Conservation (phyloP, 345 rosid genomes). For the Boechera stricta region DNA sequence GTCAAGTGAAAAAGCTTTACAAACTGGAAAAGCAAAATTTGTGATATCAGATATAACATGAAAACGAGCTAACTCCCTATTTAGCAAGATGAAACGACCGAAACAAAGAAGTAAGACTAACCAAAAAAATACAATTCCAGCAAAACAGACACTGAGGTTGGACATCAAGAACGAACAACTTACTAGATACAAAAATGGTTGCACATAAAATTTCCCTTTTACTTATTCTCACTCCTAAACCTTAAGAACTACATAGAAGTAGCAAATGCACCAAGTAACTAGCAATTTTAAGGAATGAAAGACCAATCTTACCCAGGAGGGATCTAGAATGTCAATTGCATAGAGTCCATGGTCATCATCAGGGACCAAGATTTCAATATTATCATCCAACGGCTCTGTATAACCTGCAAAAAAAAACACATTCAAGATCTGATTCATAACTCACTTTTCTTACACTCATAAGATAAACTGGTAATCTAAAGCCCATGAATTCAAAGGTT, state of each 20-base stretch:
- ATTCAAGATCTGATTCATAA: conserved; percentile 24
- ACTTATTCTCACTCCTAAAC: background rate
- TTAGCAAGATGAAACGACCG: background rate
- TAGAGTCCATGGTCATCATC: conserved; percentile 87
- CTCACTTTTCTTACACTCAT: background rate
- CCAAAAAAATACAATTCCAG: background rate
- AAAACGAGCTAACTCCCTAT: background rate
- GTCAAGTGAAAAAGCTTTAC: conserved; percentile 62
- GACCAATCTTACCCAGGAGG: conserved; percentile 63
- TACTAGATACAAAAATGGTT: background rate
- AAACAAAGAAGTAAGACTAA: background rate
- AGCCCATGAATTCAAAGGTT: background rate
- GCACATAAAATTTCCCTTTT: background rate
- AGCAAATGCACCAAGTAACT: background rate
- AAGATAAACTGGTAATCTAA: background rate
- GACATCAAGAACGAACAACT: background rate
- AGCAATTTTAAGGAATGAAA: background rate
- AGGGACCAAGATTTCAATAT: conserved; percentile 73
- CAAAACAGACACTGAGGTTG: background rate
- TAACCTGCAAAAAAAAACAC: conserved; percentile 60
- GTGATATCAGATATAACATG: conserved; percentile 17
- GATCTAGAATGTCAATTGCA: conserved; percentile 84
- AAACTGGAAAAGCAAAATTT: conserved; percentile 54
- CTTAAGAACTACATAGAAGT: background rate
- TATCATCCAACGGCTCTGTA: conserved; percentile 67